A percentile compares a stretch with the other conserved stretches of the same genome.
Evolutionary conservation across 306 rosid species (phyloP).

Genomic region (Geum urbanum): DNA sequence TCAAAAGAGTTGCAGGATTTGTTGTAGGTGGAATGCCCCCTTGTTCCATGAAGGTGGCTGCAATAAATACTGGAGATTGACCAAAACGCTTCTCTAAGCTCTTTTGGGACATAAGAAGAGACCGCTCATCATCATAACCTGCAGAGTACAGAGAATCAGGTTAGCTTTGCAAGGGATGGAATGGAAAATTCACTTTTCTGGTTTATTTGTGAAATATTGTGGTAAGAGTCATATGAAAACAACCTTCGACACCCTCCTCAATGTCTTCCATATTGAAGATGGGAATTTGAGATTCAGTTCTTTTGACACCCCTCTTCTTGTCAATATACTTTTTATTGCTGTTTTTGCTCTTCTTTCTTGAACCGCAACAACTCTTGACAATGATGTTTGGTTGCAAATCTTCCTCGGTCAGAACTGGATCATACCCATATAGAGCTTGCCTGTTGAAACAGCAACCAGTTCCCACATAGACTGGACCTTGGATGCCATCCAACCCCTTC

Average conservation of each 20-base stretch:
- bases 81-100: slow-evolving; percentile 98
- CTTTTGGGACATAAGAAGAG: slow-evolving; percentile 92
- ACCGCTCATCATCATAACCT: slow-evolving; percentile 94
- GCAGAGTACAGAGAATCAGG: slow-evolving; percentile 28
- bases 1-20: slow-evolving; percentile 91
- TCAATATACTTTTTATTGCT: slow-evolving; percentile 71
- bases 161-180: slow-evolving; percentile 2
- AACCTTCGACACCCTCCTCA: slow-evolving; percentile 98
- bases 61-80: slow-evolving; percentile 95
- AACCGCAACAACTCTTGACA: slow-evolving; percentile 94
- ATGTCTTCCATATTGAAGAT: slow-evolving; percentile 93
- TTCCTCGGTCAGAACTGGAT: slow-evolving; percentile 87
- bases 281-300: slow-evolving; percentile 90
- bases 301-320: slow-evolving; percentile 72
- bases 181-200: slow-evolving; percentile 10
- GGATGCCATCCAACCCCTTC: slow-evolving; percentile 97
- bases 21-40: slow-evolving; percentile 99
- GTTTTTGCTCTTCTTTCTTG: slow-evolving; percentile 72
- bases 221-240: background rate
- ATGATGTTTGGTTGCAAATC: slow-evolving; percentile 90
- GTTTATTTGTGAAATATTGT: slow-evolving; percentile 1
- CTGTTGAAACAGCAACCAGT: slow-evolving; percentile 99
- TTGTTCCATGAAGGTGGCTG: slow-evolving; percentile 96
- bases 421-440: slow-evolving; percentile 96
- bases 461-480: slow-evolving; percentile 99